phyloP scores from a whole-genome alignment of 352 stramenopile genomes.

The Phytophthora lateralis region DNA sequence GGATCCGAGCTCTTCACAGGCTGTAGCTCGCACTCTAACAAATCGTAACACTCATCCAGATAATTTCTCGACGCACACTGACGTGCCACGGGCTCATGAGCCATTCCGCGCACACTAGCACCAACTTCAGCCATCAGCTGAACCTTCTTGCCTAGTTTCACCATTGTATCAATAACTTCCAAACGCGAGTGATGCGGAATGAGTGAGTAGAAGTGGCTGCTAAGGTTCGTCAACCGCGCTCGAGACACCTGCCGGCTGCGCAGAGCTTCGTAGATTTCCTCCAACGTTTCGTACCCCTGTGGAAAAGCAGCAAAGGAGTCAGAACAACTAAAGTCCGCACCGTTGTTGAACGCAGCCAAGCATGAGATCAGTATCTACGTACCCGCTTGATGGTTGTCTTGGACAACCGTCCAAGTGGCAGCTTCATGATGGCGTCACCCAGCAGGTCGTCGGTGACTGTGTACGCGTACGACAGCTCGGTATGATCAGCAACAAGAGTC shows the following conservation, averaged over 20 bases:
- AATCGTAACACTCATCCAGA: slow-evolving; percentile 63
- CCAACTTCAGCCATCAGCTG: slow-evolving; percentile 60
- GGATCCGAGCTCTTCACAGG: slow-evolving; percentile 46
- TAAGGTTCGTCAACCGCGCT: slow-evolving; percentile 48
- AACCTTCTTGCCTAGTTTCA: slow-evolving; percentile 67
- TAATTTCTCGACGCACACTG: slow-evolving; percentile 58
- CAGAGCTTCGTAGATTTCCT: slow-evolving; percentile 67
- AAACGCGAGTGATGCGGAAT: slow-evolving; percentile 62
- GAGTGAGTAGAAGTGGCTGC: slow-evolving; percentile 71
- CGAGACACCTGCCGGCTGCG: slow-evolving; percentile 43
- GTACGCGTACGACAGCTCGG: slow-evolving; percentile 44
- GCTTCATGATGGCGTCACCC: slow-evolving; percentile 49
- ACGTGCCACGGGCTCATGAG: slow-evolving; percentile 41
- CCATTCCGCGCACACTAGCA: slow-evolving; percentile 48
- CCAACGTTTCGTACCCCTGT: slow-evolving; percentile 66
- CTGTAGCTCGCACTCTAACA: slow-evolving; percentile 55
- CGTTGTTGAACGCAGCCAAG: not conserved
- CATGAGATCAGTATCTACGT: slow-evolving; percentile 5
- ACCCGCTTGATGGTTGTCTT: slow-evolving; percentile 68
- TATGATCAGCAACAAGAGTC: slow-evolving; percentile 49
- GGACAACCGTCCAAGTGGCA: slow-evolving; percentile 56
- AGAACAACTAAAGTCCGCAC: not conserved
- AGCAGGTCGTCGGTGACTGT: slow-evolving; percentile 43
- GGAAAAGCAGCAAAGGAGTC: not conserved
- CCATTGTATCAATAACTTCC: slow-evolving; percentile 68